These are phyloP conservation scores for Diaporthe ampelina DNA, from an alignment of 2,329 filamentous ascomycete genomes.

Conservation along the genomic window DNA sequence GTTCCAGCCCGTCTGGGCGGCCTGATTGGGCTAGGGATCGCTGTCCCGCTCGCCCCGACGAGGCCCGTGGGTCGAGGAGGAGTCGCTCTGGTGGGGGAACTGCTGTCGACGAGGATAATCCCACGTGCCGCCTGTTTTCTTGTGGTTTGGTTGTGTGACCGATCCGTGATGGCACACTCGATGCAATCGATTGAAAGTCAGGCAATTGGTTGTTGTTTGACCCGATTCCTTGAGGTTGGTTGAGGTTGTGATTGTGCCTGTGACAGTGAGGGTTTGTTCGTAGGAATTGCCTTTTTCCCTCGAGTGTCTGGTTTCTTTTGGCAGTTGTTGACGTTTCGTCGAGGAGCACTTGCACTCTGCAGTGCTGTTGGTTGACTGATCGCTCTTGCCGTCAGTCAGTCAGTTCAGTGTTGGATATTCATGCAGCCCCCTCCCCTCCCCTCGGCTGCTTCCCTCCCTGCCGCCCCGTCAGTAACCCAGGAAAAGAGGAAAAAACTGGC, in stretches of 20 bases:
- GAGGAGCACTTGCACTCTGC: too few species aligned
- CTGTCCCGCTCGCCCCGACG: slow-evolving; percentile 18
- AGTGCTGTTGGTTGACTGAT: too few species aligned
- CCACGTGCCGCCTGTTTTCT: slow-evolving; percentile 18
- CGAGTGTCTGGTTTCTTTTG: too few species aligned
- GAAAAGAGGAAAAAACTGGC: not conserved
- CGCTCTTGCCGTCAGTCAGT: not conserved
- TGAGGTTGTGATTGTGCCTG: not conserved
- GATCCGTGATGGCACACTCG: slow-evolving; percentile 2
- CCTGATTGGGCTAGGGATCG: slow-evolving; percentile 19
- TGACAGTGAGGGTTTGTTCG: not conserved
- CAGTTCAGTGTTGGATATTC: not conserved
- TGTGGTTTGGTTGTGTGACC: slow-evolving; percentile 5
- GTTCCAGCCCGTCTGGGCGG: not conserved
- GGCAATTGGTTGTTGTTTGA: not conserved
- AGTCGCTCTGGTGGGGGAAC: not conserved
- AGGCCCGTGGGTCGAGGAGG: slow-evolving; percentile 18
- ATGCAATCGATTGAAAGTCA: not conserved
- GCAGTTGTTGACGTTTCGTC: too few species aligned
- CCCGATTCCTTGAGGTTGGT: not conserved
- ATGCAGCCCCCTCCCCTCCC: slow-evolving; percentile 29
- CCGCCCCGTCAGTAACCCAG: not conserved
- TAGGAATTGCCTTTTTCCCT: not conserved
- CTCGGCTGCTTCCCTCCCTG: slow-evolving; percentile 19
- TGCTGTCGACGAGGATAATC: slow-evolving; percentile 19